These are phyloP conservation scores for Aureobasidium sp. DNA, from an alignment of 2,329 filamentous ascomycete species.

Conservation along the genomic window DNA sequence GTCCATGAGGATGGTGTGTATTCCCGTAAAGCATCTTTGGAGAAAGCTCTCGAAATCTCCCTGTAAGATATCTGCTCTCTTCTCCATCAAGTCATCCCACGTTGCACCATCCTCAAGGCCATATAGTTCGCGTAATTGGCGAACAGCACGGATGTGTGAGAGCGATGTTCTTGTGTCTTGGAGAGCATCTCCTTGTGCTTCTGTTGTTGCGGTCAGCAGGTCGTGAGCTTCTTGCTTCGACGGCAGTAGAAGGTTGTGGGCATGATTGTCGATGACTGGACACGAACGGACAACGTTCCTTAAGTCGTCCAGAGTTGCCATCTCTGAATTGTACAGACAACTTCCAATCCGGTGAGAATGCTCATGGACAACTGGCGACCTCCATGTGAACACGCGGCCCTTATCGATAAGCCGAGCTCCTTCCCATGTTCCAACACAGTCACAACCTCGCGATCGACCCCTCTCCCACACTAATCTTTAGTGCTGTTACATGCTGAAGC, in stretches of 20 bases:
- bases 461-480: too few species aligned
- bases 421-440: too few species aligned
- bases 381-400: background rate
- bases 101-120: slow-evolving; percentile 49
- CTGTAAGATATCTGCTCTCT: slow-evolving; percentile 41
- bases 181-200: slow-evolving; percentile 64
- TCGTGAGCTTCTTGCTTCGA: slow-evolving; percentile 44
- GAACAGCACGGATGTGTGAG: slow-evolving; percentile 62
- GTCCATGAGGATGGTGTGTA: slow-evolving; percentile 70
- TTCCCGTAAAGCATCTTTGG: slow-evolving; percentile 60
- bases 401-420: background rate
- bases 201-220: slow-evolving; percentile 60
- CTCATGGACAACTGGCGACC: background rate
- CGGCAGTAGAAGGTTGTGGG: slow-evolving; percentile 58
- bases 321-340: background rate
- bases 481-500: too few species aligned
- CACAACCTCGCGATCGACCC: too few species aligned
- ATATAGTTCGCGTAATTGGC: slow-evolving; percentile 60
- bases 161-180: slow-evolving; percentile 55
- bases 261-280: slow-evolving; percentile 68
- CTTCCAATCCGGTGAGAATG: background rate
- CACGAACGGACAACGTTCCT: slow-evolving; percentile 22
- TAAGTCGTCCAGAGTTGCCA: slow-evolving; percentile 21
- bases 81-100: slow-evolving; percentile 51
- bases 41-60: slow-evolving; percentile 49